Conservation (phyloP, 768 basidiomycete species). For the Suillus occidentalis region DNA sequence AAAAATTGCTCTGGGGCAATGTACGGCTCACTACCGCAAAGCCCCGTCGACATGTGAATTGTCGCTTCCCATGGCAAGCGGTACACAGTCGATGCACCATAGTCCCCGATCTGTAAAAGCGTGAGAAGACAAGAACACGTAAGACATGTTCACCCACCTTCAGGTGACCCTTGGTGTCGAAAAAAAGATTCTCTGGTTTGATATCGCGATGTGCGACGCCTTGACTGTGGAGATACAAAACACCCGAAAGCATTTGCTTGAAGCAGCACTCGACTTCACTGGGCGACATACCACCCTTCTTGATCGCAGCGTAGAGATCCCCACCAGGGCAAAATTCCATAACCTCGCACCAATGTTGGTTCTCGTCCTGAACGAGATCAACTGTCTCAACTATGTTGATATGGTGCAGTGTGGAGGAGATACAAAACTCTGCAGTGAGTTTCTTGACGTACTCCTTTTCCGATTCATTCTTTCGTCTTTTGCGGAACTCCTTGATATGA, state of each 20-base stretch:
- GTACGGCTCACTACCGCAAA: constrained; percentile 98
- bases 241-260: constrained; percentile 90
- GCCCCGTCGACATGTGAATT: constrained; percentile 93
- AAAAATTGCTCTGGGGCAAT: constrained; percentile 98
- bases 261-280: constrained; percentile 97
- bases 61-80: constrained; percentile 97
- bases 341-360: constrained; percentile 96
- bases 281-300: constrained; percentile 91
- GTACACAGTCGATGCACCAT: constrained; percentile 98
- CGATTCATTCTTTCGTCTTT: constrained; percentile 95
- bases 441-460: constrained; percentile 99
- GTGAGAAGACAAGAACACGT: constrained; percentile 10
- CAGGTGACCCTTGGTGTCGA: constrained; percentile 88
- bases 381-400: constrained; percentile 97
- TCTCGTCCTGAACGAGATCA: constrained; percentile 98
- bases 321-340: constrained; percentile 99
- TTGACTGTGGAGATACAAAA: constrained; percentile 91
- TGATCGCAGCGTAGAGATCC: constrained; percentile 97
- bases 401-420: constrained; percentile 93
- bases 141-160: constrained; percentile 59
- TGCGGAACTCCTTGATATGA: constrained; percentile 84
- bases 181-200: constrained; percentile 97
- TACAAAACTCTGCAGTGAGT: constrained; percentile 98
- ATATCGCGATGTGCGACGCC: constrained; percentile 98
- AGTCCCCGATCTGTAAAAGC: constrained; percentile 83